Percentiles rank a stretch among this genome's conserved stretches.
Conservation (phyloP, 2,329 filamentous ascomycete species). For the Dactylellina sp. region DNA sequence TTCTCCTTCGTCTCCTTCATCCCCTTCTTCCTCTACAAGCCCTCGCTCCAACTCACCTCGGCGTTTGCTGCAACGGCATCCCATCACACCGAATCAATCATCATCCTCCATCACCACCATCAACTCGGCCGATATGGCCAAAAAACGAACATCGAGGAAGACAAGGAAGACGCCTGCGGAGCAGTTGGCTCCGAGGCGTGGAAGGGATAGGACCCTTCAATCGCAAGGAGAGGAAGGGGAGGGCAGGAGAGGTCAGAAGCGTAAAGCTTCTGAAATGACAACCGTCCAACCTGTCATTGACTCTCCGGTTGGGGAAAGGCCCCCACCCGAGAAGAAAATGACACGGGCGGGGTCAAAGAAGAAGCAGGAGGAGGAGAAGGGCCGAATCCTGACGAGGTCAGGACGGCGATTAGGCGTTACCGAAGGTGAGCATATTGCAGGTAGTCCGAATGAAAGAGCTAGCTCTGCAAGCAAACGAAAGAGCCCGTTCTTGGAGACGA, state of each 20-base stretch:
- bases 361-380: conserved; percentile 18
- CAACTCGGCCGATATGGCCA: conserved; percentile 19
- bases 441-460: conserved; percentile 2
- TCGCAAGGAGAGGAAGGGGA: neutral
- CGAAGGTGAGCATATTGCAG: conserved; percentile 29
- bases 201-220: conserved; percentile 13
- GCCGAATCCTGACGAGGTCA: conserved; percentile 13
- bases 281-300: conserved; percentile 18
- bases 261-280: conserved; percentile 51
- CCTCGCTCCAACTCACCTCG: neutral
- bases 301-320: conserved; percentile 27
- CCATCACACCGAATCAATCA: conserved; percentile 17
- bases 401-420: conserved; percentile 16
- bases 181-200: conserved; percentile 24
- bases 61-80: conserved; percentile 8
- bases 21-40: conserved; percentile 29
- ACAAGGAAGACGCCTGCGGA: conserved; percentile 18
- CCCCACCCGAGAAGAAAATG: conserved; percentile 50
- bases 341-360: conserved; percentile 42
- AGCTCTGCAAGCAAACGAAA: conserved; percentile 34
- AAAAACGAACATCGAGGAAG: conserved; percentile 19
- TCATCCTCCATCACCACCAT: conserved; percentile 7
- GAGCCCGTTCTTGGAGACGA: conserved; percentile 28
- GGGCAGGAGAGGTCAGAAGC: conserved; percentile 44
- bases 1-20: conserved; percentile 33